Conservation (phyloP, 495 filamentous ascomycete species). For the Penicillium dipodomyicola region DNA sequence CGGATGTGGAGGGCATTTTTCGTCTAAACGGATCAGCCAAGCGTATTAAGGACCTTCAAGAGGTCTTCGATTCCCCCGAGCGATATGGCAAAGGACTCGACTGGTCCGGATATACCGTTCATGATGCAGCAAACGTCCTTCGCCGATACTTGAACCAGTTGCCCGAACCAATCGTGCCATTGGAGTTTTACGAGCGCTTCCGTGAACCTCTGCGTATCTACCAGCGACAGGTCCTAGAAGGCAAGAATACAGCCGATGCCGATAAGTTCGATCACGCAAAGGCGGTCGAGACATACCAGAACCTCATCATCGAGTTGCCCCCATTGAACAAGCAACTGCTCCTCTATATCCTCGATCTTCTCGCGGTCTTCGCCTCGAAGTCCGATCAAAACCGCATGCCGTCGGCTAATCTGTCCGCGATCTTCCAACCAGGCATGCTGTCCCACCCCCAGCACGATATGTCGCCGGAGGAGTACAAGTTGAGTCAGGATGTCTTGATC, state of each 20-base stretch:
- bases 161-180: slow-evolving; percentile 90
- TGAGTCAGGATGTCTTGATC: slow-evolving; percentile 96
- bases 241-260: slow-evolving; percentile 23
- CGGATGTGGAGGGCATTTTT: slow-evolving; percentile 95
- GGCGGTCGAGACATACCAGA: slow-evolving; percentile 81
- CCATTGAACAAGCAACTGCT: slow-evolving; percentile 92
- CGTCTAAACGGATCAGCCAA: slow-evolving; percentile 95
- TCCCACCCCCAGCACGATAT: slow-evolving; percentile 94
- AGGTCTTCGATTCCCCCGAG: slow-evolving; percentile 89
- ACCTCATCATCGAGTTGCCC: slow-evolving; percentile 87
- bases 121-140: slow-evolving; percentile 97
- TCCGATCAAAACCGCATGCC: slow-evolving; percentile 96
- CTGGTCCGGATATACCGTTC: slow-evolving; percentile 97
- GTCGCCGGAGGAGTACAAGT: slow-evolving; percentile 85
- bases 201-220: slow-evolving; percentile 79
- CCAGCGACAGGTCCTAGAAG: slow-evolving; percentile 59
- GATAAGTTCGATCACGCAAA: slow-evolving; percentile 69
- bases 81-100: slow-evolving; percentile 95
- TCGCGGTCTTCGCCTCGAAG: slow-evolving; percentile 97
- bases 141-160: slow-evolving; percentile 93
- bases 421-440: slow-evolving; percentile 95
- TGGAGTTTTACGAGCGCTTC: slow-evolving; percentile 90
- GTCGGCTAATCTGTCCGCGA: slow-evolving; percentile 89
- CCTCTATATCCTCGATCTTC: slow-evolving; percentile 94
- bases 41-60: slow-evolving; percentile 93